Evolutionary conservation across 2,329 filamentous ascomycete genomes (phyloP), one percentile per base, ranked within the genome.

Genomic region (Aspergillus clavatus): DNA sequence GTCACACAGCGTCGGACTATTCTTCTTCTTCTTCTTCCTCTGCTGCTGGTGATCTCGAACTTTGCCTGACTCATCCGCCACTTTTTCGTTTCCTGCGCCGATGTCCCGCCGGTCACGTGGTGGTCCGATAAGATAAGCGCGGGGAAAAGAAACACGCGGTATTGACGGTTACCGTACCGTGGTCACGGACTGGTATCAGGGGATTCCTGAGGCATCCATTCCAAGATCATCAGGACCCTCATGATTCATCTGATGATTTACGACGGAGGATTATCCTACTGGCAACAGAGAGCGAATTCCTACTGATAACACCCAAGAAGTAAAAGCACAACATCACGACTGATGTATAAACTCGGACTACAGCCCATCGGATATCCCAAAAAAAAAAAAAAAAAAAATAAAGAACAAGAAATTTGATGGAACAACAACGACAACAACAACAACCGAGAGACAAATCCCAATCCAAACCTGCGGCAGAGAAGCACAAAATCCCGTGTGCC

Each of bases 111-210:
- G 35, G 46, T 52, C 53, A 55, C 40, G 52, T 56, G 54, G 51
- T 39, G 44, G 45, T 35, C 46, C 50, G 53, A 56, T 56, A 56
- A 56, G 53, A 56, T 56, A 56, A 54, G 47, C 27, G 4, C 8
- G 12, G n/a, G n/a, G 24, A 26, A 33, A 10, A 14, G 11, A 31
- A 11, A 7, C 8, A 16, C 10, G 14, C 19, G 14, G 21, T 28
- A 37, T 21, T 21, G 14, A n/a, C 18, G 2, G 18, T 35, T 35
- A 35, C 31, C 31, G 11, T 35, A 35, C 31, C 31, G 5, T 35
- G 18, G 14, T 0, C 5, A 19, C 12, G 29, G 5, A 16, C 19
- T 21, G 16, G 14, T 10, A 11, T 19, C 10, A n/a, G 3, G 11
- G 26, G 26, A 5, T 5, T 26, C 26, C 26, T 28, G 26, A 28